Percentiles rank a stretch among this genome's conserved stretches.
Conservation (phyloP, 805 yeast species). For the Scheffersomyces lignosus region DNA sequence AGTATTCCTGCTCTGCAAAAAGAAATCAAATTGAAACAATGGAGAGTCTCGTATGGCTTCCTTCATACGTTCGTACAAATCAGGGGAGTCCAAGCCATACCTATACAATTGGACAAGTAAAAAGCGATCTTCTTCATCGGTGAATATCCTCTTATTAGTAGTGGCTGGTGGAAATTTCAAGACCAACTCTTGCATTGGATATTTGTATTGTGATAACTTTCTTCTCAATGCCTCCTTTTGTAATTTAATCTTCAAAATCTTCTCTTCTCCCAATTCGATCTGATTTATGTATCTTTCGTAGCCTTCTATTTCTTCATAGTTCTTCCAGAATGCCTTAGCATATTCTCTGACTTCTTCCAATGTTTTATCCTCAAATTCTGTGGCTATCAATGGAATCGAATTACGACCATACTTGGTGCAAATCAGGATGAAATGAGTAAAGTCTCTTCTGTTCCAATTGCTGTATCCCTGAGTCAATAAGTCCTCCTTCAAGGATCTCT, state of each 20-base stretch:
- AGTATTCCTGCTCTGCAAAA: conserved; percentile 75
- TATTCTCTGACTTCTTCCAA: conserved; percentile 77
- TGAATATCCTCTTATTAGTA: conserved; percentile 60
- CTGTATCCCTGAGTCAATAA: conserved; percentile 66
- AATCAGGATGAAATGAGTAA: conserved; percentile 72
- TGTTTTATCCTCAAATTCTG: conserved; percentile 81
- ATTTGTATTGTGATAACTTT: conserved; percentile 66
- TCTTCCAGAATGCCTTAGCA: conserved; percentile 78
- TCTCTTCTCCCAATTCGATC: conserved; percentile 89
- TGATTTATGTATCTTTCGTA: conserved; percentile 78
- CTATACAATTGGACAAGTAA: conserved; percentile 75
- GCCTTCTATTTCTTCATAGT: conserved; percentile 80
- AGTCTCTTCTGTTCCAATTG: conserved; percentile 87
- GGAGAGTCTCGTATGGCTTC: conserved; percentile 74
- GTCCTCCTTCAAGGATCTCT: conserved; percentile 60
- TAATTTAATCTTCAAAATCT: conserved; percentile 56
- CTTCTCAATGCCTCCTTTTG: conserved; percentile 80
- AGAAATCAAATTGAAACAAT: conserved; percentile 83
- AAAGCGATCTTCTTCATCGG: conserved; percentile 90
- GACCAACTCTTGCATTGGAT: conserved; percentile 77
- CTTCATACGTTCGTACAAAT: conserved; percentile 74
- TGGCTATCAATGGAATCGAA: conserved; percentile 64
- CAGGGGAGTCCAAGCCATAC: conserved; percentile 77
- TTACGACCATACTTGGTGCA: conserved; percentile 82
- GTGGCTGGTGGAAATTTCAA: conserved; percentile 74